Percentiles rank a stretch among this genome's conserved stretches.
Conservation (phyloP, 164 flowering plant genomes). For the Berberis vulgaris region DNA sequence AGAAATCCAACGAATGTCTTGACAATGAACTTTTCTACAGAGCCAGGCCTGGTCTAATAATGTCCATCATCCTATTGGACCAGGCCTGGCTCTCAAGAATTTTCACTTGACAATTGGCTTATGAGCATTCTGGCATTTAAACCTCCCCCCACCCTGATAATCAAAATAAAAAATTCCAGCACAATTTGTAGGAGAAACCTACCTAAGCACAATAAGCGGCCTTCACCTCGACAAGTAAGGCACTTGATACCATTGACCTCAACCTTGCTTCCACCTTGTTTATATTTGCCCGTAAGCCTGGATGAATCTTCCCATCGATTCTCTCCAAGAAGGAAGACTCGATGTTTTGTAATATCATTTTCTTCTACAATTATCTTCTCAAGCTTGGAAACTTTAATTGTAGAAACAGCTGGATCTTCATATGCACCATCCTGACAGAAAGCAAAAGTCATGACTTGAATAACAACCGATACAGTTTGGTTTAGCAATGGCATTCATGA, state of each 20-base stretch:
- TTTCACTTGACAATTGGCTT: background rate
- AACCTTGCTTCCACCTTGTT: conserved; percentile 19
- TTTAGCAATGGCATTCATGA: background rate
- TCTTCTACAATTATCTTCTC: conserved; percentile 37
- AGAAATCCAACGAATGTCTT: background rate
- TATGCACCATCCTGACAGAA: conserved; percentile 37
- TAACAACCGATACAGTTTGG: too few species aligned
- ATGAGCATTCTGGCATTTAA: background rate
- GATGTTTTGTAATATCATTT: conserved; percentile 30
- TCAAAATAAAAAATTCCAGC: background rate
- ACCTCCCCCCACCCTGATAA: background rate
- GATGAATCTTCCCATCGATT: conserved; percentile 97
- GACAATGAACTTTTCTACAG: background rate
- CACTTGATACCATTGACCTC: conserved; percentile 34
- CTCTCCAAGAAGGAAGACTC: conserved; percentile 95
- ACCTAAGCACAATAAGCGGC: conserved; percentile 82
- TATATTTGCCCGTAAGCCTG: conserved; percentile 39
- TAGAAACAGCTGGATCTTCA: conserved; percentile 49
- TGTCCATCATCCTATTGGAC: background rate
- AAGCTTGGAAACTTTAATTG: conserved; percentile 42
- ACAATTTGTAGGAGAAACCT: background rate
- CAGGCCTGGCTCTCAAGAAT: background rate
- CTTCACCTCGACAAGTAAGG: conserved; percentile 75
- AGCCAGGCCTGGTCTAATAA: background rate
- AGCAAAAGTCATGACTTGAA: conserved; percentile 1